Evolutionary conservation across 2,329 filamentous ascomycete species (phyloP).

Genomic region (Xylariaceae sp.): DNA sequence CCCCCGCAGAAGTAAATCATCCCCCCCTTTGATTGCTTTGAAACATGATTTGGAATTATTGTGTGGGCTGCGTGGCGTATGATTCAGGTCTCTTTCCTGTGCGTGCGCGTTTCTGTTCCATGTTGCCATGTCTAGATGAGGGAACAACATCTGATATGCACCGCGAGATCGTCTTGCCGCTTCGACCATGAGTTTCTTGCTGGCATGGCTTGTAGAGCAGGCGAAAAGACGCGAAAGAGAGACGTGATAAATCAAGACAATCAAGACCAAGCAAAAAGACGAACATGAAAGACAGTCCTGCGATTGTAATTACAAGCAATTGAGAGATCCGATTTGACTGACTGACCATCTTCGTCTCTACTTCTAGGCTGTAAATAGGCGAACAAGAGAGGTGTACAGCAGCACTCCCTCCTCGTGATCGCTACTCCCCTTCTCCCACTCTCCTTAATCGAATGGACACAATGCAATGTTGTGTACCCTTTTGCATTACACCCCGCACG

Average conservation of each 20-base stretch:
- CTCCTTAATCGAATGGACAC: conserved; percentile 5
- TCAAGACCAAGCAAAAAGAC: conserved; percentile 14
- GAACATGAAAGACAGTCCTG: conserved; percentile 10
- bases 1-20: conserved; percentile 77
- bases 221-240: conserved; percentile 10
- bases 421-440: conserved; percentile 3
- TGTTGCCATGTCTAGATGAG: conserved; percentile 13
- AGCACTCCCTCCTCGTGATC: conserved; percentile 6
- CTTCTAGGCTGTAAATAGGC: conserved; percentile 31
- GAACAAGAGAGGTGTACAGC: conserved; percentile 18
- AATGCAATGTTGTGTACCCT: no score
- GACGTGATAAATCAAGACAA: conserved; percentile 4
- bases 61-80: conserved; percentile 12
- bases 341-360: conserved; percentile 26
- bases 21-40: conserved; percentile 28
- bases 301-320: conserved; percentile 16
- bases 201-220: conserved; percentile 24
- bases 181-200: conserved; percentile 12
- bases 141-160: conserved; percentile 8
- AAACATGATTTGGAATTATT: conserved; percentile 13
- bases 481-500: no score
- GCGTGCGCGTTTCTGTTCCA: conserved; percentile 17
- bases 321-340: conserved; percentile 20
- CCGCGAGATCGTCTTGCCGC: conserved; percentile 5
- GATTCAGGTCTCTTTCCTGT: conserved; percentile 16